Base-by-base conservation (phyloP, 2,329 filamentous ascomycete species). In the Penicillium paneum region DNA sequence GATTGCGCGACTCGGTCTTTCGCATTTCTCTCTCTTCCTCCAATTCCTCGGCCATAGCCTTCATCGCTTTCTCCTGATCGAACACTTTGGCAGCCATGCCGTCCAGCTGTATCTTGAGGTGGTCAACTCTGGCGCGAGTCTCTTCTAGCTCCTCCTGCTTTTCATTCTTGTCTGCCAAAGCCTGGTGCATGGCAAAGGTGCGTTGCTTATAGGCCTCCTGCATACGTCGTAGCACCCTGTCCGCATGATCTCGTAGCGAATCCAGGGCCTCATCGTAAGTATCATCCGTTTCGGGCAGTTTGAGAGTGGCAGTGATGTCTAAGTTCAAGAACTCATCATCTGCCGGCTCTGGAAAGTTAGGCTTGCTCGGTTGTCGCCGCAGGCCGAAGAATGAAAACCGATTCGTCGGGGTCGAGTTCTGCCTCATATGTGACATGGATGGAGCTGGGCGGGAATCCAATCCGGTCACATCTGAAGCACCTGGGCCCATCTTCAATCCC, bases 111-210 rank as follows among this genome's bases (percentile, higher is more conserved):
- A 80, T 75, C 69, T 85, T 85, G 49, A 86, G 71, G 61, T 84
- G 80, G 35, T 78, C 74, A 13, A 81, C 77, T 8, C 83, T 76
- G 36, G 81, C 83, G 32, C 83, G 77, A 13, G 82, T 78, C 61
- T 85, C 83, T 56, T 84, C 82, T 0, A 83, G 74, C 66, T 86
- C 84, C 58, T 86, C 83, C n/a, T 77, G 75, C 60, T 83, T 80
- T 11, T 80, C 79, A 48, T 78, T 79, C 55, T 83, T 79, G 61
- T 84, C 82, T 4, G 79, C 79, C 34, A 78, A 71, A 3, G 78
- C 75, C 56, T 81, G 77, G 36, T 78, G 75, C 40, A 86, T 71
- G 29, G 76, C 74, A 49, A 78, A 75, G 1, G 74, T 75, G 54
- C 80, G 76, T 56, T 78, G 71, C 58, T 79, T 80, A 68, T 86